Conservation (phyloP, 192 early-diverging fungal species). For the Podila epigama region DNA sequence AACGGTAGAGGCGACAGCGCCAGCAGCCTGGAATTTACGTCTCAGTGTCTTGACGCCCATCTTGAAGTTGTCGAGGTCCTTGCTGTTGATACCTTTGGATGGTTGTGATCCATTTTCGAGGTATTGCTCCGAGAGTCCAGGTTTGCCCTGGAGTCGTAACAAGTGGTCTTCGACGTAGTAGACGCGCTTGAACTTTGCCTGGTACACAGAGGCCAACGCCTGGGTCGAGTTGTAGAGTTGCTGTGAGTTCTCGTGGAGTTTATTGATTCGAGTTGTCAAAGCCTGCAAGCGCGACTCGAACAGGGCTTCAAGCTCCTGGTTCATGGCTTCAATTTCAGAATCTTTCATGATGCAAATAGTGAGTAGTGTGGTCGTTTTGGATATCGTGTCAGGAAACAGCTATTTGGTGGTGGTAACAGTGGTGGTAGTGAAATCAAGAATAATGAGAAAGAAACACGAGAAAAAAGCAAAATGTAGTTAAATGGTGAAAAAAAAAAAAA, state of each 20-base stretch:
- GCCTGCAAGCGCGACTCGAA: conserved; percentile 40
- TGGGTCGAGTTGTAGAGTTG: conserved; percentile 17
- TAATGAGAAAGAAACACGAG: background rate
- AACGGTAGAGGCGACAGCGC: conserved; percentile 20
- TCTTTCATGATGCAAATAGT: conserved; percentile 8
- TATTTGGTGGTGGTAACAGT: too few species aligned
- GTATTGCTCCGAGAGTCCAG: conserved; percentile 20
- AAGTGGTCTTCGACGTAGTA: conserved; percentile 30
- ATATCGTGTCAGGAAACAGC: background rate
- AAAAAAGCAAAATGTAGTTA: background rate
- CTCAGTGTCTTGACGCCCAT: conserved; percentile 49
- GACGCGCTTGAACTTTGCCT: conserved; percentile 22
- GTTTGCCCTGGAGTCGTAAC: conserved; percentile 43
- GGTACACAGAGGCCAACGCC: background rate
- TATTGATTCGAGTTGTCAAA: conserved; percentile 15
- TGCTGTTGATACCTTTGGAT: conserved; percentile 9
- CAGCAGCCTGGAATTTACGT: conserved; percentile 42
- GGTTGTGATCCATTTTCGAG: conserved; percentile 23
- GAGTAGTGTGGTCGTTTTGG: background rate
- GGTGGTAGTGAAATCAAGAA: too few species aligned
- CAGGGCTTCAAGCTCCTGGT: conserved; percentile 35
- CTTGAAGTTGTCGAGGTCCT: conserved; percentile 40
- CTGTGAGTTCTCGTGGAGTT: conserved; percentile 1
- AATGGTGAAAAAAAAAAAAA: background rate
- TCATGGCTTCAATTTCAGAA: conserved; percentile 33